Conservation (phyloP, 139 green algal species). For the Desmodesmus armatus region DNA sequence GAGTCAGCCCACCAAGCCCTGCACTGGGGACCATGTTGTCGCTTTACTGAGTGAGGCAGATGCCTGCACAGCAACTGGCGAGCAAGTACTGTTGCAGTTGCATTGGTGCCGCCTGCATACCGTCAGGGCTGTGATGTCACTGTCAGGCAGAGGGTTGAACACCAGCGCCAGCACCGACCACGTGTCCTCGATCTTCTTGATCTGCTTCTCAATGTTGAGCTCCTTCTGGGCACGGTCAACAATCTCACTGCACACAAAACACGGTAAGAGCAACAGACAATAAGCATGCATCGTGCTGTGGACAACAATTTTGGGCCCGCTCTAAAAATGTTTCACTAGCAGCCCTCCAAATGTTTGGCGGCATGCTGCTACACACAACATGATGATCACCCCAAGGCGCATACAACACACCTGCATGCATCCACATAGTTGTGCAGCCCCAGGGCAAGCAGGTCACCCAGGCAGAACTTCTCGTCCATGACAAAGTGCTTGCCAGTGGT, state of each 20-base stretch:
- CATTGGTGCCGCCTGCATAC: slow-evolving; percentile 25
- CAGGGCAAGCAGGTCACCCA: slow-evolving; percentile 88
- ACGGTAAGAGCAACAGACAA: neutral
- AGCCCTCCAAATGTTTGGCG: neutral
- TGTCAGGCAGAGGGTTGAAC: slow-evolving; percentile 73
- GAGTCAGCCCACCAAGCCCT: too few species aligned
- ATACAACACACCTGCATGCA: slow-evolving; percentile 60
- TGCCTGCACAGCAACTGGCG: neutral
- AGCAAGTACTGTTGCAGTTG: too few species aligned
- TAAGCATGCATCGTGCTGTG: neutral
- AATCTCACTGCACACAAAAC: slow-evolving; percentile 60
- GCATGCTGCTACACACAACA: neutral
- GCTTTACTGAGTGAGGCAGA: neutral
- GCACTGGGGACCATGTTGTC: neutral
- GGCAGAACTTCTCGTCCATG: slow-evolving; percentile 87
- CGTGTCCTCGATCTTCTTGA: slow-evolving; percentile 92
- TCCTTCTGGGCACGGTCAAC: slow-evolving; percentile 93
- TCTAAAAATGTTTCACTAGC: neutral
- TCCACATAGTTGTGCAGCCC: slow-evolving; percentile 92
- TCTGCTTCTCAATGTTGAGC: slow-evolving; percentile 86
- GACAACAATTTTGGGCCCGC: too few species aligned
- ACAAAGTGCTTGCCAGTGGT: slow-evolving; percentile 87
- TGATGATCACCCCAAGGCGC: neutral
- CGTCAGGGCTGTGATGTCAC: slow-evolving; percentile 68
- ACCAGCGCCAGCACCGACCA: slow-evolving; percentile 77